These are phyloP conservation scores for Neonectria coccinea DNA, from an alignment of 2,329 filamentous ascomycete genomes.

Conservation along the genomic window DNA sequence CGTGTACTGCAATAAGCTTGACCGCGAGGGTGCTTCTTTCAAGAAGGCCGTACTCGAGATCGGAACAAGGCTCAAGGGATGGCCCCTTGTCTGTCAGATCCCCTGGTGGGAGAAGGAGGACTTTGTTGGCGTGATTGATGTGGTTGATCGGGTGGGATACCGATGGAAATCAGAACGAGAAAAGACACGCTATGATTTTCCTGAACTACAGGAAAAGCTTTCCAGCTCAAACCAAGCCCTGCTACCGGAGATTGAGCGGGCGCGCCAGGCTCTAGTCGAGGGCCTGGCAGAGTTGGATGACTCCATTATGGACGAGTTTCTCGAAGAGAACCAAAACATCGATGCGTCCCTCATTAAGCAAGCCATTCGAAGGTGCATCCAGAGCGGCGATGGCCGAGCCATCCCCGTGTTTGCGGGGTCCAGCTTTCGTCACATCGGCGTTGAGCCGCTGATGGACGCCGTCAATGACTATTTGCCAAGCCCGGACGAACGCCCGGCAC, in stretches of 20 bases:
- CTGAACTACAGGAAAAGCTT: conserved; percentile 56
- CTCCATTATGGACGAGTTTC: conserved; percentile 83
- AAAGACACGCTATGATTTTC: conserved; percentile 51
- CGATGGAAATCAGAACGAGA: conserved; percentile 69
- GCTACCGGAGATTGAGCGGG: conserved; percentile 77
- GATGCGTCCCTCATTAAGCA: conserved; percentile 74
- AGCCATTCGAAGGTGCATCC: conserved; percentile 79
- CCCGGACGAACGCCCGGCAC: conserved; percentile 82
- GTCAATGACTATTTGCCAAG: conserved; percentile 89
- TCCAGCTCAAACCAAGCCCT: conserved; percentile 60
- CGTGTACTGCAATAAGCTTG: conserved; percentile 82
- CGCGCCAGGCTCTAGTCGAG: conserved; percentile 83
- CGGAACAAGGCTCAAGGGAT: conserved; percentile 80
- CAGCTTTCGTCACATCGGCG: conserved; percentile 93
- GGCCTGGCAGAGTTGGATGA: conserved; percentile 91
- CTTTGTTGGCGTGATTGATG: conserved; percentile 87
- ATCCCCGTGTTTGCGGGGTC: conserved; percentile 92
- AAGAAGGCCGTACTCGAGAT: conserved; percentile 88
- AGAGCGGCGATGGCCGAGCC: conserved; percentile 75
- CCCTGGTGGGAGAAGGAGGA: conserved; percentile 90
- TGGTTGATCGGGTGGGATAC: conserved; percentile 79
- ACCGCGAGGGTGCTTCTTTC: conserved; percentile 83
- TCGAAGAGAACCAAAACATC: conserved; percentile 82
- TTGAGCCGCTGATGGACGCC: conserved; percentile 90
- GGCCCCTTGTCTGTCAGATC: conserved; percentile 93